Evolutionary conservation across 2,329 filamentous ascomycete genomes (phyloP).

Genomic region (Curvularia spicifera): DNA sequence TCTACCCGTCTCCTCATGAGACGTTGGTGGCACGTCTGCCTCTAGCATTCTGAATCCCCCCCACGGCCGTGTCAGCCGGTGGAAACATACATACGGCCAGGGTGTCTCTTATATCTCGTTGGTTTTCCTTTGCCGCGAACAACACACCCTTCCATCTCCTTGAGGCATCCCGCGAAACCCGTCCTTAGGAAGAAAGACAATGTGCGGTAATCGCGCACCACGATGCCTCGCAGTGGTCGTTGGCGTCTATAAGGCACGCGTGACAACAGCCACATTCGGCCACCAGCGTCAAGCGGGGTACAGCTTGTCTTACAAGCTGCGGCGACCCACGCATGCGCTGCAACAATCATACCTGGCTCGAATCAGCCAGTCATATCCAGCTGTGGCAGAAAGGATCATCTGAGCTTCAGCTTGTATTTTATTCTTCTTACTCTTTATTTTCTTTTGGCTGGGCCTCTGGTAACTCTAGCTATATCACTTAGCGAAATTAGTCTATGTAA

Average conservation of each 20-base stretch:
- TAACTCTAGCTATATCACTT: conserved; percentile 4
- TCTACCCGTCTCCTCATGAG: conserved; percentile 49
- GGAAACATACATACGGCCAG: conserved; percentile 7
- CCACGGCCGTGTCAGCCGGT: not conserved
- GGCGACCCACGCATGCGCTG: conserved; percentile 5
- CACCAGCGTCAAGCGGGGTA: conserved; percentile 7
- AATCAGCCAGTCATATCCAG: not conserved
- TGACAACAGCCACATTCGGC: conserved; percentile 11
- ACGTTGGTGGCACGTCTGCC: not conserved
- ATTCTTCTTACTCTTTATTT: conserved; percentile 4
- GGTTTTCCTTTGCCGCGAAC: not conserved
- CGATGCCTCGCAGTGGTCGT: not conserved
- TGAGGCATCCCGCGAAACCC: not conserved
- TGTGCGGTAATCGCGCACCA: not conserved
- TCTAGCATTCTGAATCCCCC: not conserved
- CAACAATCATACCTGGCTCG: conserved; percentile 1
- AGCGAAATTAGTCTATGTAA: not conserved
- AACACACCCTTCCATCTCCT: conserved; percentile 7
- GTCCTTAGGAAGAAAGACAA: not conserved
- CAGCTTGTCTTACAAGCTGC: conserved; percentile 9
- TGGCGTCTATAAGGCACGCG: conserved; percentile 8
- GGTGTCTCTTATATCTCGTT: conserved; percentile 3
- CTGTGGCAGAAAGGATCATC: not conserved
- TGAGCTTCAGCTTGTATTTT: not conserved
- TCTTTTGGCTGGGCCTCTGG: not conserved